Percentiles rank a stretch among this genome's conserved stretches.
Evolutionary conservation across 768 basidiomycete genomes (phyloP).

Genomic region (Suillus cothurnatus): DNA sequence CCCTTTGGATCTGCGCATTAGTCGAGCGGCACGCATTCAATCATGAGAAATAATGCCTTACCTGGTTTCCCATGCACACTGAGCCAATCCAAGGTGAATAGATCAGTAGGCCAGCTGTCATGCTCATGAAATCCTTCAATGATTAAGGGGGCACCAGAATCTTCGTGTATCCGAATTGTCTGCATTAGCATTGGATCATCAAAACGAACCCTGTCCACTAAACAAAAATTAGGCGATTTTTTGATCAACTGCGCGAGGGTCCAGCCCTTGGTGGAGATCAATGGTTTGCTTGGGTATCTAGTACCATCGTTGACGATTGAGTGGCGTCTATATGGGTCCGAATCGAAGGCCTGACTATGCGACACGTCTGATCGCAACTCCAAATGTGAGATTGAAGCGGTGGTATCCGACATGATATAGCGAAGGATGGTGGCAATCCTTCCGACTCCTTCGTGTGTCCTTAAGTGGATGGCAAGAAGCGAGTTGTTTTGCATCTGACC

Average conservation of each 20-base stretch:
- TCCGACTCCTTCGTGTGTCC: not conserved
- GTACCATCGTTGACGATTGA: slow-evolving; percentile 11
- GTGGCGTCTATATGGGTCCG: not conserved
- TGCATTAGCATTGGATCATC: slow-evolving; percentile 30
- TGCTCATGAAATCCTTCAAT: slow-evolving; percentile 62
- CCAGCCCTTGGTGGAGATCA: slow-evolving; percentile 53
- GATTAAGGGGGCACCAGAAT: slow-evolving; percentile 59
- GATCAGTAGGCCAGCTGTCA: slow-evolving; percentile 51
- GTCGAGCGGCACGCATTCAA: not conserved
- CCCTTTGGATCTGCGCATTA: slow-evolving; percentile 39
- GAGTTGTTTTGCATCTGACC: not conserved
- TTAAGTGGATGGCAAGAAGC: not conserved
- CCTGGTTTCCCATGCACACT: slow-evolving; percentile 33
- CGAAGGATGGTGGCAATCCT: not conserved
- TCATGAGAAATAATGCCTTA: slow-evolving; percentile 11
- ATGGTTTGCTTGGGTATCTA: slow-evolving; percentile 11
- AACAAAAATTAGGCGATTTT: slow-evolving; percentile 43
- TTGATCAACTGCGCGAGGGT: slow-evolving; percentile 43
- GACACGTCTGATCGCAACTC: too few species aligned
- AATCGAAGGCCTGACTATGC: not conserved
- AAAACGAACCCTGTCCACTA: slow-evolving; percentile 39
- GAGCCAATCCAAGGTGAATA: slow-evolving; percentile 64
- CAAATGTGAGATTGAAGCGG: not conserved
- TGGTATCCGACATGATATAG: slow-evolving; percentile 1
- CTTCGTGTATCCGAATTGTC: slow-evolving; percentile 49